Conservation (phyloP, 2,329 filamentous ascomycete species). For the Chaetothyriales sp. region DNA sequence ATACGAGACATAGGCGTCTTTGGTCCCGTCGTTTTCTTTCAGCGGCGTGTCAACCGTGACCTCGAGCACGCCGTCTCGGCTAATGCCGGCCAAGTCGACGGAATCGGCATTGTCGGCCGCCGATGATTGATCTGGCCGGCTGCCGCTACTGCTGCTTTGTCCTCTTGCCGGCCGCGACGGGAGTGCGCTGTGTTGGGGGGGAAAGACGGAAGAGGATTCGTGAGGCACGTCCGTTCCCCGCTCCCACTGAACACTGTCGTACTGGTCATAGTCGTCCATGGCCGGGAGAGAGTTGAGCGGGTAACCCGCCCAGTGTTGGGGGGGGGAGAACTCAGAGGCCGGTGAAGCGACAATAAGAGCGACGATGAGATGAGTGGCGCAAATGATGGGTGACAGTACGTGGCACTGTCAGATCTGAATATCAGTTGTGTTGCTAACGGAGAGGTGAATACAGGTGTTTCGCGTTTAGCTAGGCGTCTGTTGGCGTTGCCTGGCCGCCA, state of each 20-base stretch:
- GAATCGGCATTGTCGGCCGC: constrained; percentile 38
- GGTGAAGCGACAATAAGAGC: no score
- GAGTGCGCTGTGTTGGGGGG: constrained; percentile 4
- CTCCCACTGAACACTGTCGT: constrained; percentile 69
- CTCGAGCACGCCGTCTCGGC: constrained; percentile 61
- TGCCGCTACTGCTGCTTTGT: constrained; percentile 37
- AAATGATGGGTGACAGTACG: no score
- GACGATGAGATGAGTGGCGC: no score
- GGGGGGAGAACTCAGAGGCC: no score
- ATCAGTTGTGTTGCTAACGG: no score
- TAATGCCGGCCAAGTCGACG: constrained; percentile 50
- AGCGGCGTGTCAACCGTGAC: constrained; percentile 71
- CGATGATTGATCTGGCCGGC: constrained; percentile 32
- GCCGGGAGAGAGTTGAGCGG: no score
- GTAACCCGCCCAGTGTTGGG: no score
- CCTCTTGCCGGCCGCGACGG: constrained; percentile 24
- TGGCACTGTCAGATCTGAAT: no score
- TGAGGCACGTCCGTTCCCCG: constrained; percentile 38
- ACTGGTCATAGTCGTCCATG: constrained; percentile 50
- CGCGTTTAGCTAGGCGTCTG: no score
- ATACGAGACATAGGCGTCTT: constrained; percentile 94
- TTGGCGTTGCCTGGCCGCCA: no score
- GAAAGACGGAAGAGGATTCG: constrained; percentile 22
- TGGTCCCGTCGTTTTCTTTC: constrained; percentile 93
- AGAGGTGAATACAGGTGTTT: no score